Evolutionary conservation across 305 asterid genomes (phyloP).

Genomic region (Coffea humblotiana): DNA sequence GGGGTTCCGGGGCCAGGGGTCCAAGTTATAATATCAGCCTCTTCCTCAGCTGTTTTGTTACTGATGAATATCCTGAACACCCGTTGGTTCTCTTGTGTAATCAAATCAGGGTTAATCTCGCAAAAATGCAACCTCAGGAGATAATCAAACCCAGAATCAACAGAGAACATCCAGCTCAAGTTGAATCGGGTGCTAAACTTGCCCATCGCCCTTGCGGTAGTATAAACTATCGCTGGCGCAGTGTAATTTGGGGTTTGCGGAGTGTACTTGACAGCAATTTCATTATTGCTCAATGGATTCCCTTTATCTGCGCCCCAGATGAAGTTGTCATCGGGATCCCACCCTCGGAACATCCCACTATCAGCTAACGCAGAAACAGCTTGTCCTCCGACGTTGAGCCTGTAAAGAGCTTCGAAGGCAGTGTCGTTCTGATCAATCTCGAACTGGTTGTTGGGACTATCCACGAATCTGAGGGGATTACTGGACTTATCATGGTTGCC

Average conservation of each 20-base stretch:
- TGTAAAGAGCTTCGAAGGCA: conserved; percentile 42
- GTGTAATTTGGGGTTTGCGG: conserved; percentile 27
- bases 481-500: conserved; percentile 7
- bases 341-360: conserved; percentile 53
- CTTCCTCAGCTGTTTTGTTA: conserved; percentile 6
- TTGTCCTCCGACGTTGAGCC: conserved; percentile 49
- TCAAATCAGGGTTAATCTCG: conserved; percentile 24
- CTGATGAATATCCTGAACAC: conserved; percentile 28
- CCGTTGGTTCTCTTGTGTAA: conserved; percentile 12
- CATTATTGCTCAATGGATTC: neutral
- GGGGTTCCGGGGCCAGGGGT: conserved; percentile 36
- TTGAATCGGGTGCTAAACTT: neutral
- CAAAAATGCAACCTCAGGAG: conserved; percentile 58
- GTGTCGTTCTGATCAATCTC: conserved; percentile 4
- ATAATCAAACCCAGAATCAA: conserved; percentile 51
- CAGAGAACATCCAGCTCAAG: conserved; percentile 42
- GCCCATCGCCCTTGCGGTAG: neutral
- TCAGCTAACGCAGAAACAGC: conserved; percentile 13
- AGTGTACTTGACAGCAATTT: neutral
- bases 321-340: conserved; percentile 31
- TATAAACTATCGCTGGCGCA: conserved; percentile 48
- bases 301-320: neutral
- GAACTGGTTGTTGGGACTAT: neutral
- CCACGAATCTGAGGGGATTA: neutral
- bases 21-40: conserved; percentile 27